Evolutionary conservation across 2,329 filamentous ascomycete species (phyloP).

Genomic region (Camptophora hylomeconis): DNA sequence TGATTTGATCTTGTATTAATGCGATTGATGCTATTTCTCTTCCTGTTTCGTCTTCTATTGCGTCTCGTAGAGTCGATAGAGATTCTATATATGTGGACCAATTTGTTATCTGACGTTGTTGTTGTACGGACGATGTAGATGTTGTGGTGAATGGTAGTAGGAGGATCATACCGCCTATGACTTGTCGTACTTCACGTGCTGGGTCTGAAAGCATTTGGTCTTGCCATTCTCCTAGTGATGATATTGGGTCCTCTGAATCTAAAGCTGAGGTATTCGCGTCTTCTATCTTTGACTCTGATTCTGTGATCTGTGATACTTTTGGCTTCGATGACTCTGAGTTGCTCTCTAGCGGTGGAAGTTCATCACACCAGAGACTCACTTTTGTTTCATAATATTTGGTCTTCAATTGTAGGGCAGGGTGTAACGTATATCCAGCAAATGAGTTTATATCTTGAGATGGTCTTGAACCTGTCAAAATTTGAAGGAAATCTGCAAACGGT

Average conservation of each 20-base stretch:
- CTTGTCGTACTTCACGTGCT: constrained; percentile 31
- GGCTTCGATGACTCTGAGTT: constrained; percentile 1
- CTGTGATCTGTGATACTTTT: not conserved
- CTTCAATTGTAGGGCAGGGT: constrained; percentile 26
- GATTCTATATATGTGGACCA: constrained; percentile 21
- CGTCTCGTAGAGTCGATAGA: constrained; percentile 25
- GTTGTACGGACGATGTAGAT: not conserved
- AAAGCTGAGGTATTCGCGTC: too few species aligned
- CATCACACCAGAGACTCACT: constrained; percentile 34
- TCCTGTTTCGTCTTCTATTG: constrained; percentile 30
- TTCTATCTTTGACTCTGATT: constrained; percentile 1
- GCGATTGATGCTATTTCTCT: constrained; percentile 24
- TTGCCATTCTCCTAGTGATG: constrained; percentile 24
- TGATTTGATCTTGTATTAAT: constrained; percentile 24
- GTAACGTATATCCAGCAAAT: constrained; percentile 34
- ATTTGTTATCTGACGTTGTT: not conserved
- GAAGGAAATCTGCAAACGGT: constrained; percentile 14
- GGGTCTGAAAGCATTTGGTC: constrained; percentile 28
- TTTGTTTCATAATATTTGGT: constrained; percentile 33
- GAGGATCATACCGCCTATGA: constrained; percentile 30
- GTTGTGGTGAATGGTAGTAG: constrained; percentile 20
- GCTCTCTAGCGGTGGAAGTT: constrained; percentile 22
- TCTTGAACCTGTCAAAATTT: constrained; percentile 10
- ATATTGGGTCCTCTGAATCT: too few species aligned
- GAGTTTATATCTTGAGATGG: constrained; percentile 15